These are phyloP conservation scores for Colletotrichum shisoi DNA, from an alignment of 2,329 filamentous ascomycete species.

Conservation along the genomic window DNA sequence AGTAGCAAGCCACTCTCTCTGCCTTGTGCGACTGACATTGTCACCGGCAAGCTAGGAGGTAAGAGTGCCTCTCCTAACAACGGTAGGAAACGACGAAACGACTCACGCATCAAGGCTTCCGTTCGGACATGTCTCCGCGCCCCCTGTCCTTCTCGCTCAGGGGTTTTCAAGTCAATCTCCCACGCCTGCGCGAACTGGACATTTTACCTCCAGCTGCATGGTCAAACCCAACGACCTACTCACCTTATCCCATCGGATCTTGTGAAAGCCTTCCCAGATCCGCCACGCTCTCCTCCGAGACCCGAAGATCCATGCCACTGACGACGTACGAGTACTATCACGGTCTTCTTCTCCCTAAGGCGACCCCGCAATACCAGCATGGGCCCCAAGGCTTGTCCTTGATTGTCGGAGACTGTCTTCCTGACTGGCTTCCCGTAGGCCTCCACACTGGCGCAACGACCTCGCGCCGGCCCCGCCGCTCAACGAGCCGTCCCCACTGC, in stretches of 20 bases:
- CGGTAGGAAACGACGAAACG: not conserved
- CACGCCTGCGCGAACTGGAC: conserved; percentile 1
- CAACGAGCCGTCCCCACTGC: not conserved
- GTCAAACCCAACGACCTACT: not conserved
- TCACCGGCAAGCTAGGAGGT: not conserved
- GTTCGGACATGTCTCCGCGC: not conserved
- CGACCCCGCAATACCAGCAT: not conserved
- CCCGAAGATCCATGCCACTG: not conserved
- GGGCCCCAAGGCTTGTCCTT: not conserved
- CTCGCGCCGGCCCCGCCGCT: not conserved
- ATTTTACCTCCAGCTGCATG: not conserved
- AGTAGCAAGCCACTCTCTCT: not conserved
- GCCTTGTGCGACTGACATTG: not conserved
- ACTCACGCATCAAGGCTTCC: not conserved
- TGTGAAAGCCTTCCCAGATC: not conserved
- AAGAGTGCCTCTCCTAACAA: not conserved
- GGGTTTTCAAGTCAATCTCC: not conserved
- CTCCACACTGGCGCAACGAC: not conserved
- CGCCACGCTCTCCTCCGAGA: not conserved
- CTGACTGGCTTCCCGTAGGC: not conserved
- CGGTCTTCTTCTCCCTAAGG: not conserved
- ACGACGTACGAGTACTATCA: not conserved
- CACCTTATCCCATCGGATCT: not conserved
- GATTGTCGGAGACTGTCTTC: not conserved
- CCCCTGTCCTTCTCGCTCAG: not conserved